Evolutionary conservation across 352 stramenopile species (phyloP).

Genomic region (Phytophthora europaea): DNA sequence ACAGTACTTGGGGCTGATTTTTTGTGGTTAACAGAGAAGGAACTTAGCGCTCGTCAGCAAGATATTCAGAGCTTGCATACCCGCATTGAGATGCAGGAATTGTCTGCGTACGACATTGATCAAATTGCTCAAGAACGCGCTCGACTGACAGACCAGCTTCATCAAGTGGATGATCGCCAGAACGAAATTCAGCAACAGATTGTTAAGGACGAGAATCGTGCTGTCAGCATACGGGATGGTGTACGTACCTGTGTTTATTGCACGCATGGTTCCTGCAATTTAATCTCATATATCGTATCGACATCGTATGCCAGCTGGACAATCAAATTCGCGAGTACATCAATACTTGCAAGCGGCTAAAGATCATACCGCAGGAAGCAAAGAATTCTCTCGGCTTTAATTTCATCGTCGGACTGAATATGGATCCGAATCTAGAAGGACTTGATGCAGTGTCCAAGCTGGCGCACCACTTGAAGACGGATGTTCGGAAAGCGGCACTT

Average conservation of each 20-base stretch:
- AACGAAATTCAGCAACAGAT: conserved; percentile 68
- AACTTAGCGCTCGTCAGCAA: conserved; percentile 59
- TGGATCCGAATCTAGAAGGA: conserved; percentile 66
- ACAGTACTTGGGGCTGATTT: conserved; percentile 8
- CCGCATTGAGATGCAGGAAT: conserved; percentile 83
- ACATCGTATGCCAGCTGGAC: conserved; percentile 50
- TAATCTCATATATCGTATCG: neutral
- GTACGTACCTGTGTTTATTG: conserved; percentile 37
- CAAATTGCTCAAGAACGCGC: conserved; percentile 75
- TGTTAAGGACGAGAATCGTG: conserved; percentile 76
- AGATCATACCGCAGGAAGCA: conserved; percentile 86
- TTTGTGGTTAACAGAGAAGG: conserved; percentile 48
- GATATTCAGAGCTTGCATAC: conserved; percentile 68
- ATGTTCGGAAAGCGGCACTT: conserved; percentile 61
- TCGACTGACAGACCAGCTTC: conserved; percentile 79
- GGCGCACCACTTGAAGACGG: conserved; percentile 71
- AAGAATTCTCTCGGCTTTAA: conserved; percentile 86
- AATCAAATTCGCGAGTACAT: conserved; percentile 86
- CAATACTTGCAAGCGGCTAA: conserved; percentile 77
- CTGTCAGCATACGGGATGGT: conserved; percentile 70
- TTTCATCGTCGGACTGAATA: conserved; percentile 68
- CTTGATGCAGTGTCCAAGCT: conserved; percentile 64
- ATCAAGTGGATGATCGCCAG: conserved; percentile 71
- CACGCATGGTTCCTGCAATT: neutral
- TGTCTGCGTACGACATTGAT: conserved; percentile 82